Evolutionary conservation across 169 alveolate species (phyloP).

Genomic region (Eimeria mitis): DNA sequence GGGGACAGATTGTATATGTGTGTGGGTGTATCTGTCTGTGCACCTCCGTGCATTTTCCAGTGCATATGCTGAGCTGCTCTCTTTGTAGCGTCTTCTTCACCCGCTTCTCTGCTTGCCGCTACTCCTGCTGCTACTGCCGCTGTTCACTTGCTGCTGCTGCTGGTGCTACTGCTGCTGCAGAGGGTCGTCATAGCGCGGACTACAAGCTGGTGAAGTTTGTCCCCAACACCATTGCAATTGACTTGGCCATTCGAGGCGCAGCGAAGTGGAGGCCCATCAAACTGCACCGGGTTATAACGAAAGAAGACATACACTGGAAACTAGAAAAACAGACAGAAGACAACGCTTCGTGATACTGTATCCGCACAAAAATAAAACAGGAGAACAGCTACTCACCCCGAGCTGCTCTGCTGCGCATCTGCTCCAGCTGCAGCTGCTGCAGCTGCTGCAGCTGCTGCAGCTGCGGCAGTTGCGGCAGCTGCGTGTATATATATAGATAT

Average conservation of each 20-base stretch:
- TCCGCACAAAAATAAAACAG: no score
- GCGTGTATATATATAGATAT: no score
- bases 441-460: no score
- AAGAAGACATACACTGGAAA: constrained; percentile 8
- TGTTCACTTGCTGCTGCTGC: not conserved
- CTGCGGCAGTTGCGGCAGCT: not conserved
- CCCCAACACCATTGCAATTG: constrained; percentile 11
- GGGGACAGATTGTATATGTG: not conserved
- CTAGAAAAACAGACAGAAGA: not conserved
- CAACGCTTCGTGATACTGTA: no score
- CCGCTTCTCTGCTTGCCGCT: no score
- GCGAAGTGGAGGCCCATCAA: constrained; percentile 23
- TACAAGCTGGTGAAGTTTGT: constrained; percentile 33
- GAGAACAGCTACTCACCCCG: no score
- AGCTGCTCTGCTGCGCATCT: no score
- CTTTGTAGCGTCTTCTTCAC: no score
- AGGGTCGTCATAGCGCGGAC: constrained; percentile 2
- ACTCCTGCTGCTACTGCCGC: no score
- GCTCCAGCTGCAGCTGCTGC: no score
- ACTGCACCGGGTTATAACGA: not conserved
- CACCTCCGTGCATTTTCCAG: not conserved
- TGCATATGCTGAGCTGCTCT: no score
- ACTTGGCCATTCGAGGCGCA: not conserved
- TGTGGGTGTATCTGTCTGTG: not conserved
- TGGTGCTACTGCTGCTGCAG: not conserved